Evolutionary conservation across 768 basidiomycete genomes (phyloP).

Genomic region (Amanita exitialis): DNA sequence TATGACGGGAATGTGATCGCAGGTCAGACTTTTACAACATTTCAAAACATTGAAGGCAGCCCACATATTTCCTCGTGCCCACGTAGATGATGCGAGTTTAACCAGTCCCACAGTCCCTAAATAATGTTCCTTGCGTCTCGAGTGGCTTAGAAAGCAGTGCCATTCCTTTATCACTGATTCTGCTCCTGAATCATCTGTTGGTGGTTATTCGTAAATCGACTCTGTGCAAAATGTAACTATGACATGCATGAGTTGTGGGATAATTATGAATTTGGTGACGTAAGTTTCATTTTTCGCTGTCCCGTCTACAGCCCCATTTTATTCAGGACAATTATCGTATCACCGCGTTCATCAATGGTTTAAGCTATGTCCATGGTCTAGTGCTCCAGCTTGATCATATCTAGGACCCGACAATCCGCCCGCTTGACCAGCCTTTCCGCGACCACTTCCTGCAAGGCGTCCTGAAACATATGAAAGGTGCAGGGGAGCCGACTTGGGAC

Average conservation of each 20-base stretch:
- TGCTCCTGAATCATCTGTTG: background rate
- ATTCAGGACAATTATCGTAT: no score
- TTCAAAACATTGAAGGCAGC: no score
- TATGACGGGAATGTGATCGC: no score
- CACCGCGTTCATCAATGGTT: no score
- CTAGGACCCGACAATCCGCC: constrained; percentile 5
- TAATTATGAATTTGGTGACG: background rate
- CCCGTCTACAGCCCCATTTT: no score
- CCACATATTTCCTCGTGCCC: no score
- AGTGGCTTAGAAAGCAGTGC: background rate
- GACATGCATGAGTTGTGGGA: background rate
- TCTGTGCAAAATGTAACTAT: background rate
- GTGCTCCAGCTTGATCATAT: constrained; percentile 8
- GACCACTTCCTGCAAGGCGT: constrained; percentile 9
- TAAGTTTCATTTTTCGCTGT: no score
- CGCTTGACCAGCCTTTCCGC: constrained; percentile 8
- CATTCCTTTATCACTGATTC: background rate
- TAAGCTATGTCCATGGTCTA: no score
- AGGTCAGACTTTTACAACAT: no score
- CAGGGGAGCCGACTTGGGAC: constrained; percentile 6
- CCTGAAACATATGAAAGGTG: constrained; percentile 6
- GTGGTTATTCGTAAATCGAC: background rate
- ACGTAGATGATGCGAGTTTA: no score
- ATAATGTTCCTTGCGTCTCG: background rate
- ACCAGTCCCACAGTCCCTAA: no score